Evolutionary conservation across 2,329 filamentous ascomycete genomes (phyloP).

Genomic region (Polychaeton citri): DNA sequence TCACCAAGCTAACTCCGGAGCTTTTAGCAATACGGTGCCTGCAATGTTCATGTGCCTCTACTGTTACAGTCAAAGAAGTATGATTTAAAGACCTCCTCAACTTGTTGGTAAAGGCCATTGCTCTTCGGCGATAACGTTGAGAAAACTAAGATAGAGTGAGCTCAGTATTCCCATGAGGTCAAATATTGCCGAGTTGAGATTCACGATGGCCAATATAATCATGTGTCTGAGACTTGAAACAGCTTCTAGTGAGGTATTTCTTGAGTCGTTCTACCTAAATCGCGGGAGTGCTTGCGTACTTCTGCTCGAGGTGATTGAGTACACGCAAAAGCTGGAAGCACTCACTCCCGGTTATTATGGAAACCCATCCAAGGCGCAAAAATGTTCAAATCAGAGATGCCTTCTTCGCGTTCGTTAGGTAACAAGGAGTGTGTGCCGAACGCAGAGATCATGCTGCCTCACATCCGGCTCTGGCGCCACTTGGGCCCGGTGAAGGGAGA

Average conservation of each 20-base stretch:
- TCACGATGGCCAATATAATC: no score
- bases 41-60: slow-evolving; percentile 11
- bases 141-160: slow-evolving; percentile 9
- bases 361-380: slow-evolving; percentile 1
- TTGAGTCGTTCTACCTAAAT: no score
- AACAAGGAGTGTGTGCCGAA: slow-evolving; percentile 99
- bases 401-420: slow-evolving; percentile 89
- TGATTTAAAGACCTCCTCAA: slow-evolving; percentile 9
- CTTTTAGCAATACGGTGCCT: no score
- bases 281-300: no score
- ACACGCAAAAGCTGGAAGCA: no score
- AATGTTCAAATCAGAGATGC: slow-evolving; percentile 68
- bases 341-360: no score
- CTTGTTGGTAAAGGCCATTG: slow-evolving; percentile 17
- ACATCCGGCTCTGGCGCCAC: slow-evolving; percentile 58
- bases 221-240: no score
- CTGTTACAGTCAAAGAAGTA: slow-evolving; percentile 21
- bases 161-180: slow-evolving; percentile 8
- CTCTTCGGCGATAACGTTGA: slow-evolving; percentile 17
- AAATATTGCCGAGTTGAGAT: slow-evolving; percentile 7
- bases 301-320: no score
- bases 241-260: no score
- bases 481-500: slow-evolving; percentile 85
- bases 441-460: slow-evolving; percentile 87
- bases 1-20: no score